Base-by-base conservation (phyloP, 768 basidiomycete genomes). In the Leccinum fibrillosum region DNA sequence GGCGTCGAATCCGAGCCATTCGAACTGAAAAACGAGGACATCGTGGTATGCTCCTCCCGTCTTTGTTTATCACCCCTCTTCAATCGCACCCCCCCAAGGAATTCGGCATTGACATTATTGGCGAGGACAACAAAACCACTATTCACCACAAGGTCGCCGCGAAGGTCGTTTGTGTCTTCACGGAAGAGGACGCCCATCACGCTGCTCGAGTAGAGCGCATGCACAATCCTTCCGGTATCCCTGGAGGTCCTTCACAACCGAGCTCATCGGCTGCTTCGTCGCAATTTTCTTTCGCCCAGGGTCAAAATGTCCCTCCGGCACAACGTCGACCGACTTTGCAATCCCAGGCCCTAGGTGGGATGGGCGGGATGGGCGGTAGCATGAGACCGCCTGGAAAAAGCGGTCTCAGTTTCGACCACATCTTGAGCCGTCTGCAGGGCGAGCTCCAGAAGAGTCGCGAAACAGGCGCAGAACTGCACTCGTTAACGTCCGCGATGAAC, bases 91-190 rank as follows among this genome's bases (percentile, higher is more conserved):
- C 30, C 3, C 26, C n/a, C n/a, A n/a, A 96, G 94, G 95, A 98
- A 87, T 98, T 97, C 72, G 97, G 97, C 56, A 99, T 98, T 67
- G 97, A 98, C 76, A 99, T 99, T 61, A 92, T 97, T 54, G 91
- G 92, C 61, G 97, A 99, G 68, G 97, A 99, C 78, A 97, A 95
- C 80, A 92, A 92, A 75, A 95, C 92, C 2, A 94, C 98, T 57
- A 88, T 98, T 51, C 97, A 99, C 75, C 95, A 98, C 77, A 98
- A 99, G 74, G 97, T 98, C 54, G 94, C 97, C 10, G 94, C 96
- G 4, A 90, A 92, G 28, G 94, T 94, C 35, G 82, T 92, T 54
- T 94, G 95, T 65, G 84, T 98, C 5, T 88, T 96, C 64, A 84
- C 80, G 0, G 88, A 93, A 44, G 90, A 92, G 58, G 97, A 99